Conservation (phyloP, 169 alveolate species). For the Toxoplasma gondii region DNA sequence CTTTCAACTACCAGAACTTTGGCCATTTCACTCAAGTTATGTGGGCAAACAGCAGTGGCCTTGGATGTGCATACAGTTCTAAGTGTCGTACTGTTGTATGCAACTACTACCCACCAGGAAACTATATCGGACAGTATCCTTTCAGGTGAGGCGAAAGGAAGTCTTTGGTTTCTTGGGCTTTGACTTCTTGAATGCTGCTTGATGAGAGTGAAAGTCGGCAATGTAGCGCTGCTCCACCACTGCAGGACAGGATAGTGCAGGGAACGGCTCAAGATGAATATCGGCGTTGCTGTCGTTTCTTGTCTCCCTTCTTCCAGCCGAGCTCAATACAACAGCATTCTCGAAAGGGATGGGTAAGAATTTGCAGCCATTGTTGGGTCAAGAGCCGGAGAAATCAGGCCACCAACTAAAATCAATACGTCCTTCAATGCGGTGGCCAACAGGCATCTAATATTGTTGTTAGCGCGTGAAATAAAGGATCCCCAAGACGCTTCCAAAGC, state of each 20-base stretch:
- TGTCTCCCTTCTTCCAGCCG: neutral
- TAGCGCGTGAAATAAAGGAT: too few species aligned
- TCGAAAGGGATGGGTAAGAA: neutral
- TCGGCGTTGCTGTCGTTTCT: neutral
- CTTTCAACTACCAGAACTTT: neutral
- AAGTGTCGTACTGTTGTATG: constrained; percentile 18
- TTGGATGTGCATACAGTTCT: constrained; percentile 56
- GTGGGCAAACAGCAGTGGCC: constrained; percentile 51
- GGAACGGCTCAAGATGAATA: too few species aligned
- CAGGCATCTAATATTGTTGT: too few species aligned
- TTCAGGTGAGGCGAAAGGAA: constrained; percentile 38
- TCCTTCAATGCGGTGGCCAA: too few species aligned
- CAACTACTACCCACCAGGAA: constrained; percentile 57
- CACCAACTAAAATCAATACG: too few species aligned
- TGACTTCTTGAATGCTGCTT: too few species aligned
- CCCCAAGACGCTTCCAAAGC: too few species aligned
- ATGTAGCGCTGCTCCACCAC: too few species aligned
- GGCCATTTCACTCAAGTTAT: constrained; percentile 65
- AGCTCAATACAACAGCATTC: constrained; percentile 7
- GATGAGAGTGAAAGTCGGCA: too few species aligned
- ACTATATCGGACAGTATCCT: constrained; percentile 40
- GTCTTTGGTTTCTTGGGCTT: neutral
- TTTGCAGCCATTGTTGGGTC: neutral
- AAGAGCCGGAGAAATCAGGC: too few species aligned
- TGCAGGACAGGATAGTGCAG: too few species aligned